These are phyloP conservation scores for Fomitopsis betulina DNA, from an alignment of 1,284 basidiomycete species.

Conservation along the genomic window DNA sequence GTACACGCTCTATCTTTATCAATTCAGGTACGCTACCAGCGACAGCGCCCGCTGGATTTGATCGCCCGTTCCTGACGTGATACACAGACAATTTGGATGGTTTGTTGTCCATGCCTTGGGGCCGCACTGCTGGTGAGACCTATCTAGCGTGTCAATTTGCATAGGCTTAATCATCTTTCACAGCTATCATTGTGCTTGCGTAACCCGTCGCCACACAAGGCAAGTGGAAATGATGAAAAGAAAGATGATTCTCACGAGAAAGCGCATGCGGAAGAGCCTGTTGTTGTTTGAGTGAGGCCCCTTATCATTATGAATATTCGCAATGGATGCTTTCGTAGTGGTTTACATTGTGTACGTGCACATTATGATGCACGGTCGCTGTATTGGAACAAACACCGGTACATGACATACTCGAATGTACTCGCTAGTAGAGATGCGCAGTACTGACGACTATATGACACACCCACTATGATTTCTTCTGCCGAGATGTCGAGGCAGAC, in stretches of 20 bases:
- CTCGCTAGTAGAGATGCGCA: too few species aligned
- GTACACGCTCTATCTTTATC: slow-evolving; percentile 25
- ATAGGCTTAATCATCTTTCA: background rate
- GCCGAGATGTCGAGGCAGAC: too few species aligned
- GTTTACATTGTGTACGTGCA: too few species aligned
- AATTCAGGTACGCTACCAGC: slow-evolving; percentile 26
- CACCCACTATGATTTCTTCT: too few species aligned
- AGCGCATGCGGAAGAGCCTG: background rate
- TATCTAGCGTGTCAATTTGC: background rate
- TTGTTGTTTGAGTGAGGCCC: too few species aligned
- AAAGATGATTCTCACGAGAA: background rate
- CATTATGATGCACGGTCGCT: too few species aligned
- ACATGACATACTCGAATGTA: too few species aligned
- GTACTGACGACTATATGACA: too few species aligned
- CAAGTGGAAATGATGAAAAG: background rate
- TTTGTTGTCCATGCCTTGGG: background rate
- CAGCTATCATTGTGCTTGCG: background rate
- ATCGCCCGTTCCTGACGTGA: background rate
- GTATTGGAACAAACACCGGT: too few species aligned
- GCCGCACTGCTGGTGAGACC: background rate
- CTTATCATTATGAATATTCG: too few species aligned
- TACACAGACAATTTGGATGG: background rate
- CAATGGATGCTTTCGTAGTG: too few species aligned
- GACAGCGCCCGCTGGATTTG: background rate
- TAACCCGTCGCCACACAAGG: background rate